phyloP scores from a whole-genome alignment of 768 basidiomycete genomes.

The Trametes cingulata region DNA sequence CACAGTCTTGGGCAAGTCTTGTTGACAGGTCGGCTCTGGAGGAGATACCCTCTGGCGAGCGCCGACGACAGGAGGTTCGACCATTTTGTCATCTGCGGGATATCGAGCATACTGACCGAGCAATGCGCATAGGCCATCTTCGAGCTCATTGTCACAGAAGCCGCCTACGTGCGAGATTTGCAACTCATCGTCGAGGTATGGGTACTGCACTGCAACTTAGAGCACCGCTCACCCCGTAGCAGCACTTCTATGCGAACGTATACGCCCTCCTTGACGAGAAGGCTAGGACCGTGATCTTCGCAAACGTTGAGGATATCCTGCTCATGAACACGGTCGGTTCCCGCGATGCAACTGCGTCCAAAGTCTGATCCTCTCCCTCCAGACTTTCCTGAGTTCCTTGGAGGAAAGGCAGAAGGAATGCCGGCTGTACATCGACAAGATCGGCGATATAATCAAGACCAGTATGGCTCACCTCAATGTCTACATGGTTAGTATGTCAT shows the following conservation, averaged over 20 bases:
- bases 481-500: conserved; percentile 61
- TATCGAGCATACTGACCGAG: neutral
- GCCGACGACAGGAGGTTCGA: conserved; percentile 82
- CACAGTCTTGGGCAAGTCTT: conserved; percentile 88
- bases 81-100: neutral
- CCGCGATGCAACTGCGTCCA: neutral
- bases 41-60: conserved; percentile 74
- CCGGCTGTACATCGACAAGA: conserved; percentile 85
- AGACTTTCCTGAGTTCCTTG: conserved; percentile 84
- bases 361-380: conserved; percentile 5
- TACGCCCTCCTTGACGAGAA: conserved; percentile 70
- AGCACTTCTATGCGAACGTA: conserved; percentile 88
- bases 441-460: conserved; percentile 79
- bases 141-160: conserved; percentile 91
- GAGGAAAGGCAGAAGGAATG: conserved; percentile 92
- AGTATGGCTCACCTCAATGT: conserved; percentile 78
- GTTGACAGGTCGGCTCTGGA: conserved; percentile 83
- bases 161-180: conserved; percentile 85
- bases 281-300: conserved; percentile 82
- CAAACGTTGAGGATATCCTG: conserved; percentile 91
- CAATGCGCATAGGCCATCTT: conserved; percentile 69
- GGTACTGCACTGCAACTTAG: neutral
- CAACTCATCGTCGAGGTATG: conserved; percentile 89
- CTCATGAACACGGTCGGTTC: conserved; percentile 77
- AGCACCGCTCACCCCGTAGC: neutral